Evolutionary conservation across 768 basidiomycete genomes (phyloP).

Genomic region (Coprinopsis marcescibilis): DNA sequence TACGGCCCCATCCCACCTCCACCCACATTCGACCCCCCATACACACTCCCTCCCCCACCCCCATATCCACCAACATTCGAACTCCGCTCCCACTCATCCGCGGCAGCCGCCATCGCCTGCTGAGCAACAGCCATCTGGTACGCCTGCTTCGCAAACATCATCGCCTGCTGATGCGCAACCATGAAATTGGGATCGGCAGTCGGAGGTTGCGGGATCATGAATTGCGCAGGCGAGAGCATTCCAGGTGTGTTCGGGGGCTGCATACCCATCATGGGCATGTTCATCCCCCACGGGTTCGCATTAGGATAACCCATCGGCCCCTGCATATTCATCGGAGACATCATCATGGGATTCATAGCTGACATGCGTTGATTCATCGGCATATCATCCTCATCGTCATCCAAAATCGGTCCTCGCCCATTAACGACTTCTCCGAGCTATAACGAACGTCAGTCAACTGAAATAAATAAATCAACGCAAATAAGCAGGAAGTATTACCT

Average conservation of each 20-base stretch:
- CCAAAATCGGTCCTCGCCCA: constrained; percentile 59
- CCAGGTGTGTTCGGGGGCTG: constrained; percentile 20
- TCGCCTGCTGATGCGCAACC: constrained; percentile 82
- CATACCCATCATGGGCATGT: constrained; percentile 10
- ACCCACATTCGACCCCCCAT: constrained; percentile 31
- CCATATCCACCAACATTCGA: constrained; percentile 47
- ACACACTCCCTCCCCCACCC: constrained; percentile 45
- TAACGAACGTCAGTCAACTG: constrained; percentile 8
- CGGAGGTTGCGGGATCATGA: constrained; percentile 38
- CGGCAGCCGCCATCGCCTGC: constrained; percentile 85
- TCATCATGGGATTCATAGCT: constrained; percentile 41
- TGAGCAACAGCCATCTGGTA: constrained; percentile 89
- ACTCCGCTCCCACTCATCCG: constrained; percentile 85
- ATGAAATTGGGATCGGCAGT: constrained; percentile 48
- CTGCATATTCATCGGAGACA: constrained; percentile 28
- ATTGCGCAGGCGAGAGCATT: constrained; percentile 36
- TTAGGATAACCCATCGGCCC: constrained; percentile 26
- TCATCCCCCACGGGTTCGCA: constrained; percentile 15
- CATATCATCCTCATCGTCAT: constrained; percentile 48
- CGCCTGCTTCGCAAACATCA: constrained; percentile 81
- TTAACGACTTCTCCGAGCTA: constrained; percentile 89
- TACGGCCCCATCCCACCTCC: constrained; percentile 20
- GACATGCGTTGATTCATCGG: constrained; percentile 41
- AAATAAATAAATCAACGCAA: constrained; percentile 8
- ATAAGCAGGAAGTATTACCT: constrained; percentile 44